Evolutionary conservation across 2,329 filamentous ascomycete species (phyloP).

Genomic region (Talaromyces sp.): DNA sequence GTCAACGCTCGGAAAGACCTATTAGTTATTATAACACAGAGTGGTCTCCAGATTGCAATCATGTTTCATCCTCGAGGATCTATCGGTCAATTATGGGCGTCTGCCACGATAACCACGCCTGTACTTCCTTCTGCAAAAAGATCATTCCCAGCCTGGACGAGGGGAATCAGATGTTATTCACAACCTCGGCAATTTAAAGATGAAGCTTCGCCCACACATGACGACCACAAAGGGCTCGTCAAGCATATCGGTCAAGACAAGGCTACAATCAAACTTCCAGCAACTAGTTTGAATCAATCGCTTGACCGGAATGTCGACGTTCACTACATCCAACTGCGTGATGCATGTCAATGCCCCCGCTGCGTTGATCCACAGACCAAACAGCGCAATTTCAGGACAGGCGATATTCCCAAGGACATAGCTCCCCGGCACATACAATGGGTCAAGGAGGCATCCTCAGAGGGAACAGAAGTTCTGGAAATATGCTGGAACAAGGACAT

Average conservation of each 20-base stretch:
- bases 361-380: constrained; percentile 61
- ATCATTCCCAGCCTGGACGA: background rate
- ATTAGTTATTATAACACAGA: background rate
- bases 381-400: constrained; percentile 63
- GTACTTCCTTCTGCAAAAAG: background rate
- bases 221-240: constrained; percentile 1
- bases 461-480: constrained; percentile 43
- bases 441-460: background rate
- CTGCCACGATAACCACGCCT: background rate
- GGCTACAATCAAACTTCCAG: constrained; percentile 3
- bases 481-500: constrained; percentile 64
- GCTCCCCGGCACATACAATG: constrained; percentile 36
- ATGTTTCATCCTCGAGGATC: constrained; percentile 20
- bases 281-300: background rate
- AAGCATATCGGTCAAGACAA: background rate
- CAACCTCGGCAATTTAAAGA: constrained; percentile 13
- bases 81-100: constrained; percentile 15
- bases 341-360: constrained; percentile 53
- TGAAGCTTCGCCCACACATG: background rate
- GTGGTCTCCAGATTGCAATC: background rate
- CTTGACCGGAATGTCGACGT: background rate
- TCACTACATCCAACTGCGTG: constrained; percentile 46
- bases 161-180: background rate
- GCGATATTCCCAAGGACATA: constrained; percentile 60
- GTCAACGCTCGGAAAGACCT: background rate